A percentile compares a stretch with the other conserved stretches of the same genome.
These are phyloP conservation scores for Sporisorium iseilematis-ciliati DNA, from an alignment of 1,284 basidiomycete species.

Conservation along the genomic window DNA sequence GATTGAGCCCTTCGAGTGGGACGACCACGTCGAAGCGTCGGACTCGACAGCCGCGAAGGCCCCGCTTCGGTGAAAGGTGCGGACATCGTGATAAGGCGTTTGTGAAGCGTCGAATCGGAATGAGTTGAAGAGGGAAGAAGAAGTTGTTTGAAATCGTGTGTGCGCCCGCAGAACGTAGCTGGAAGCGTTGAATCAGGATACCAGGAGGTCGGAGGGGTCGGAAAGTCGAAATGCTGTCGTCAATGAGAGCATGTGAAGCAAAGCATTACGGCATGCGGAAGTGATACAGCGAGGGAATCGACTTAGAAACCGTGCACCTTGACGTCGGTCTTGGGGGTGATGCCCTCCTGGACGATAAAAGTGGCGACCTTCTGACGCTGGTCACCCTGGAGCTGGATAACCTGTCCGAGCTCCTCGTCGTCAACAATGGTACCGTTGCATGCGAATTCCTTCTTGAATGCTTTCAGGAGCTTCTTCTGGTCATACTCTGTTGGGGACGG, in stretches of 20 bases:
- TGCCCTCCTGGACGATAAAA: slow-evolving; percentile 68
- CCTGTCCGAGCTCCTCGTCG: slow-evolving; percentile 94
- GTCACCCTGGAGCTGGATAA: slow-evolving; percentile 99
- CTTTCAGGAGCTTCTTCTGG: slow-evolving; percentile 97
- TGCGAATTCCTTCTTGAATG: slow-evolving; percentile 99
- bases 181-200: background rate
- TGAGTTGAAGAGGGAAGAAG: background rate
- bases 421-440: slow-evolving; percentile 99
- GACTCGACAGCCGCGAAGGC: slow-evolving; percentile 29
- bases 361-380: slow-evolving; percentile 88
- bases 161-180: background rate
- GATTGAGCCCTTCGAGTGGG: background rate
- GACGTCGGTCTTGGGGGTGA: slow-evolving; percentile 66
- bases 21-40: slow-evolving; percentile 1
- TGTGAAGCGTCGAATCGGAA: slow-evolving; percentile 4
- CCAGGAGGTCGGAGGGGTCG: background rate
- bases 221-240: slow-evolving; percentile 18
- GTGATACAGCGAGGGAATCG: too few species aligned
- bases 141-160: background rate
- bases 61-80: slow-evolving; percentile 18
- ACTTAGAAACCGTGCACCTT: slow-evolving; percentile 70
- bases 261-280: slow-evolving; percentile 29
- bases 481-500: slow-evolving; percentile 84
- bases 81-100: background rate
- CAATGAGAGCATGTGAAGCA: slow-evolving; percentile 18